Percentiles rank a stretch among this genome's conserved stretches.
These are phyloP conservation scores for Populus alba DNA, from an alignment of 345 rosid species.

Conservation along the genomic window DNA sequence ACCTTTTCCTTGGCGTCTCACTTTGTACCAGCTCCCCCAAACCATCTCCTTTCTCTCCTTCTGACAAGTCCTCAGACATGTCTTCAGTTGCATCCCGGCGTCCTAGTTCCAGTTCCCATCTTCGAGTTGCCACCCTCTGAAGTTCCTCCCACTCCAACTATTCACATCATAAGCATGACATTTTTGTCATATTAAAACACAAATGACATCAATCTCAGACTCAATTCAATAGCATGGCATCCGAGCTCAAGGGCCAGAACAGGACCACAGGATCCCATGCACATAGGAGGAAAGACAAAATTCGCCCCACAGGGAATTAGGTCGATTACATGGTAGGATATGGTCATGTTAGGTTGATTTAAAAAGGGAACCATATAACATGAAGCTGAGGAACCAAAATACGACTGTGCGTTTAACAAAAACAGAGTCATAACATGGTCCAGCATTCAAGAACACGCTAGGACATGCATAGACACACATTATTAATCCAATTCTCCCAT, in stretches of 20 bases:
- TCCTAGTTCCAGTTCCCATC: slow-evolving; percentile 81
- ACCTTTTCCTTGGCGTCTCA: slow-evolving; percentile 63
- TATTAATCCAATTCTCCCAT: neutral
- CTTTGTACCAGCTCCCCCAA: slow-evolving; percentile 51
- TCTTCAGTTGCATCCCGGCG: slow-evolving; percentile 79
- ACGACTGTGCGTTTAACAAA: neutral
- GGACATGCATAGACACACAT: neutral
- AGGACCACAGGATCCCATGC: neutral
- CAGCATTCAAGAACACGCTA: slow-evolving; percentile 1
- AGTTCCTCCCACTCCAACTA: slow-evolving; percentile 77
- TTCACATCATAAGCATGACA: slow-evolving; percentile 5
- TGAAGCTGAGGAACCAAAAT: neutral
- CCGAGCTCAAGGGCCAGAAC: neutral
- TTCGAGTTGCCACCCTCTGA: slow-evolving; percentile 58
- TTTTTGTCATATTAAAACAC: neutral
- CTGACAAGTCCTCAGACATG: slow-evolving; percentile 89
- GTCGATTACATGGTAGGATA: neutral
- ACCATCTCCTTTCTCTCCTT: slow-evolving; percentile 87
- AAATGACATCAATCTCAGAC: neutral
- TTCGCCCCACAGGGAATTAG: neutral
- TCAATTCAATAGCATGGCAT: neutral
- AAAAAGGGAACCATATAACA: neutral
- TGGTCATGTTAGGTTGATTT: neutral
- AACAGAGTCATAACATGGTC: neutral
- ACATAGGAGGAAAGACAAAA: neutral